These are phyloP conservation scores for Fomitiporia mediterranea DNA, from an alignment of 1,284 basidiomycete species.

Conservation along the genomic window DNA sequence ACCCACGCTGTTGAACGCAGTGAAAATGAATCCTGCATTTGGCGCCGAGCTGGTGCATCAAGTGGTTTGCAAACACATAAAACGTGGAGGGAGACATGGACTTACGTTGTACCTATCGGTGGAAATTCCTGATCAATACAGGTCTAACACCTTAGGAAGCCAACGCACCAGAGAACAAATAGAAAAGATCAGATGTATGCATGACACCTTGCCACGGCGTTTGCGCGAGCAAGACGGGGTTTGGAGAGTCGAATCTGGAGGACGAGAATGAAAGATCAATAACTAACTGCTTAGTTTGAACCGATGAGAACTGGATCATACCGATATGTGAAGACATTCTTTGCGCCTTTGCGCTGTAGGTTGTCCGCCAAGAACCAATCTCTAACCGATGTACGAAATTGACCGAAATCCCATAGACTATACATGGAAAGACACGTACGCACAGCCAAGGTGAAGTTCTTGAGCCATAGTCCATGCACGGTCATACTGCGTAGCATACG, in stretches of 20 bases:
- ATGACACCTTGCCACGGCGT: conserved; percentile 38
- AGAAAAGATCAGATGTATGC: conserved; percentile 44
- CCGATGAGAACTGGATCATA: too few relatives aligned
- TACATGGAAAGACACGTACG: conserved; percentile 33
- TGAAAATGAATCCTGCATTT: conserved; percentile 39
- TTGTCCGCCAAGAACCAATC: conserved; percentile 38
- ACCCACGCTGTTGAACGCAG: conserved; percentile 36
- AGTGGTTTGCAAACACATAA: too few relatives aligned
- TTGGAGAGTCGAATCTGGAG: conserved; percentile 29
- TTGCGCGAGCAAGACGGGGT: conserved; percentile 35
- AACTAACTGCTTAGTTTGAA: too few relatives aligned
- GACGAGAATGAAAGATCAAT: too few relatives aligned
- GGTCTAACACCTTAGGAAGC: background rate
- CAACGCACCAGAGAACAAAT: conserved; percentile 37
- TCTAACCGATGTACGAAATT: conserved; percentile 26
- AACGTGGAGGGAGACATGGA: conserved; percentile 15
- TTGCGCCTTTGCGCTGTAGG: conserved; percentile 28
- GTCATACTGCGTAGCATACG: conserved; percentile 38
- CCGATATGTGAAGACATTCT: conserved; percentile 33
- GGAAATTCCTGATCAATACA: background rate
- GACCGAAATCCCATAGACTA: background rate
- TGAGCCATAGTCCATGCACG: conserved; percentile 40
- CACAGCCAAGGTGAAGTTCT: conserved; percentile 41
- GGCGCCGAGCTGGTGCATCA: conserved; percentile 21
- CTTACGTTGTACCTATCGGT: conserved; percentile 34